Evolutionary conservation across 805 yeast species (phyloP).

Genomic region (Metschnikowia noctiluminum): DNA sequence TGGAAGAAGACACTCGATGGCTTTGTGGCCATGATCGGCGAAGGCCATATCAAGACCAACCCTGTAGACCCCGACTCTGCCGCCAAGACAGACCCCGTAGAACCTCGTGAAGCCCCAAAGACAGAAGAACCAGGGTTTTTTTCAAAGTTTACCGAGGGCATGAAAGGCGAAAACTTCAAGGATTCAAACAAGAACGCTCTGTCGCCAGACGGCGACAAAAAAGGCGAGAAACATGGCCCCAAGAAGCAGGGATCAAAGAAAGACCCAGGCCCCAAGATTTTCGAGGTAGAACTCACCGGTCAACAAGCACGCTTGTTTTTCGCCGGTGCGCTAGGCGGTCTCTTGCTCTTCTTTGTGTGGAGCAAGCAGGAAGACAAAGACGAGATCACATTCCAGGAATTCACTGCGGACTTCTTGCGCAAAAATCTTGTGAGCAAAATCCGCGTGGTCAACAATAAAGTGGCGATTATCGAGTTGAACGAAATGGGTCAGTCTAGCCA

Average conservation of each 20-base stretch:
- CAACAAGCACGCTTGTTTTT: constrained; percentile 28
- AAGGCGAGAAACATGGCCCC: background rate
- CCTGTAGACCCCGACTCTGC: constrained; percentile 1
- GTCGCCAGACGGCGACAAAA: too few species aligned
- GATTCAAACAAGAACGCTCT: background rate
- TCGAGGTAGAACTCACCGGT: constrained; percentile 25
- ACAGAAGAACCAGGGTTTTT: background rate
- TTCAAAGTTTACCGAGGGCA: background rate
- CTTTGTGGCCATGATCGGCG: background rate
- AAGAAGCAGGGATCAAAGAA: constrained; percentile 2
- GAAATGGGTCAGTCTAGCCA: constrained; percentile 54
- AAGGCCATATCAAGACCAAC: background rate
- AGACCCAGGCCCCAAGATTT: background rate
- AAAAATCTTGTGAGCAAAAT: constrained; percentile 74
- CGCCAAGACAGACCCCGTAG: background rate
- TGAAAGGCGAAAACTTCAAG: background rate
- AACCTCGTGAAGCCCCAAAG: background rate
- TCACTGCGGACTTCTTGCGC: constrained; percentile 68
- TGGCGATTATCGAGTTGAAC: constrained; percentile 68
- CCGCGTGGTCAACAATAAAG: constrained; percentile 70
- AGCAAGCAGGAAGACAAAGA: constrained; percentile 21
- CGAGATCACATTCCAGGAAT: constrained; percentile 90
- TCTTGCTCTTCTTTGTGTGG: constrained; percentile 24
- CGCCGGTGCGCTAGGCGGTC: constrained; percentile 30
- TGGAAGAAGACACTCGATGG: constrained; percentile 7